Evolutionary conservation across 2,329 filamentous ascomycete species (phyloP).

Genomic region (Didymella exigua): DNA sequence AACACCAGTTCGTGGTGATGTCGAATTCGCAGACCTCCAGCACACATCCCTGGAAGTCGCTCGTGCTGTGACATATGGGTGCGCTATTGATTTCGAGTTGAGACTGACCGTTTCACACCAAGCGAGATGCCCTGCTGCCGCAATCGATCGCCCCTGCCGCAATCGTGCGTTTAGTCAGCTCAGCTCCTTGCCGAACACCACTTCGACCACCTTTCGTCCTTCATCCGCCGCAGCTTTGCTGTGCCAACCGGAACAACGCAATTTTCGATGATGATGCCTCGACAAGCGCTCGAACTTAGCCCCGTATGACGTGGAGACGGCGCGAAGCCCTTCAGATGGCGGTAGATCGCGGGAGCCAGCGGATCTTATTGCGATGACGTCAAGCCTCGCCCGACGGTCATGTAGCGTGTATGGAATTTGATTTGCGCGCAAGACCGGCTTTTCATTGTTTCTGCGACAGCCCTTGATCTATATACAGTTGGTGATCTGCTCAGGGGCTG

Average conservation of each 20-base stretch:
- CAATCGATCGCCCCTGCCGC: constrained; percentile 2
- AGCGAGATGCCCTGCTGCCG: constrained; percentile 1
- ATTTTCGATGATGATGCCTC: constrained; percentile 1
- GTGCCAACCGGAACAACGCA: neutral
- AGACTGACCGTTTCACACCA: constrained; percentile 4
- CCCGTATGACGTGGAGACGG: constrained; percentile 17
- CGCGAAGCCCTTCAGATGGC: constrained; percentile 3
- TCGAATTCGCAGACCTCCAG: neutral
- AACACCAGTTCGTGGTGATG: constrained; percentile 7
- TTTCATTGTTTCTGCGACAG: constrained; percentile 12
- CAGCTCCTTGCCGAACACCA: neutral
- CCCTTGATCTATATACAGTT: constrained; percentile 4
- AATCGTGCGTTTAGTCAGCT: neutral
- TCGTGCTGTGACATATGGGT: neutral
- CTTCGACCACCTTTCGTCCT: constrained; percentile 9
- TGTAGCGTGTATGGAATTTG: constrained; percentile 18
- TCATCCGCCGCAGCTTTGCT: neutral
- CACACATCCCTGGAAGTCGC: neutral
- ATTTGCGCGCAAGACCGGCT: constrained; percentile 11
- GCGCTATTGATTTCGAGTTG: constrained; percentile 1
- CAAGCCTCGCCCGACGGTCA: constrained; percentile 12
- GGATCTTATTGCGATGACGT: constrained; percentile 14
- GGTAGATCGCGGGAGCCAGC: constrained; percentile 15
- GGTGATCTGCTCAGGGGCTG: constrained; percentile 9
- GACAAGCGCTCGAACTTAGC: constrained; percentile 2